A percentile compares a stretch with the other conserved stretches of the same genome.
Conservation (phyloP, 2,329 filamentous ascomycete genomes). For the Hypoxylon sp. region DNA sequence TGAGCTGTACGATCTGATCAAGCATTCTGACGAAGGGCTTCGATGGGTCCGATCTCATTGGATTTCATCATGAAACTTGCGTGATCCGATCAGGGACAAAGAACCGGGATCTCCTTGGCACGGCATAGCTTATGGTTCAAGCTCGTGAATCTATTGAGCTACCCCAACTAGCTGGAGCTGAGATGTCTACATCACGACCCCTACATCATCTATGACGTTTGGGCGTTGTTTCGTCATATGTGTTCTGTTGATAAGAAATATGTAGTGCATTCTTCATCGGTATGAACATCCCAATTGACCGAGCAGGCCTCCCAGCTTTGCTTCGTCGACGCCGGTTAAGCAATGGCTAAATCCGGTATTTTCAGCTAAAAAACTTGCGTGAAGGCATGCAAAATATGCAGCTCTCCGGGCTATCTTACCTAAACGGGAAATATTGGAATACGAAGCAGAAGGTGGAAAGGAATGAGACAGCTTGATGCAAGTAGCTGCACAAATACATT, state of each 20-base stretch:
- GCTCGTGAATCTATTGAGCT: slow-evolving; percentile 29
- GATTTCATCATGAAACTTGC: slow-evolving; percentile 30
- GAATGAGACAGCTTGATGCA: slow-evolving; percentile 34
- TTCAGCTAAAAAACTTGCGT: slow-evolving; percentile 16
- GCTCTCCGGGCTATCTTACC: slow-evolving; percentile 26
- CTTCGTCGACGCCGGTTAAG: slow-evolving; percentile 18
- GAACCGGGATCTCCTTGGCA: slow-evolving; percentile 39
- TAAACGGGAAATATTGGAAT: slow-evolving; percentile 33
- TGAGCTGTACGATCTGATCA: slow-evolving; percentile 15
- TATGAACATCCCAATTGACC: slow-evolving; percentile 10
- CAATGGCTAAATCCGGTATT: slow-evolving; percentile 25
- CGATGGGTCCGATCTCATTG: slow-evolving; percentile 24
- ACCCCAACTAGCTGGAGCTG: slow-evolving; percentile 23
- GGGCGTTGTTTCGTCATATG: slow-evolving; percentile 10
- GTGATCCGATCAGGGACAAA: slow-evolving; percentile 26
- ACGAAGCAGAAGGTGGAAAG: slow-evolving; percentile 24
- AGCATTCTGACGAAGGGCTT: slow-evolving; percentile 3
- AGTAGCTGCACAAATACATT: slow-evolving; percentile 17
- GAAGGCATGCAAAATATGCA: slow-evolving; percentile 27
- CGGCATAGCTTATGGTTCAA: slow-evolving; percentile 24
- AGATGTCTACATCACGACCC: slow-evolving; percentile 14
- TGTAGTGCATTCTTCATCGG: slow-evolving; percentile 5
- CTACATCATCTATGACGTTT: slow-evolving; percentile 43
- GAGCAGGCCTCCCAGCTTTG: slow-evolving; percentile 7
- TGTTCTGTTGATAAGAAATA: not conserved